Conservation (phyloP, 163 green algal species). For the Scenedesmus sp. region DNA sequence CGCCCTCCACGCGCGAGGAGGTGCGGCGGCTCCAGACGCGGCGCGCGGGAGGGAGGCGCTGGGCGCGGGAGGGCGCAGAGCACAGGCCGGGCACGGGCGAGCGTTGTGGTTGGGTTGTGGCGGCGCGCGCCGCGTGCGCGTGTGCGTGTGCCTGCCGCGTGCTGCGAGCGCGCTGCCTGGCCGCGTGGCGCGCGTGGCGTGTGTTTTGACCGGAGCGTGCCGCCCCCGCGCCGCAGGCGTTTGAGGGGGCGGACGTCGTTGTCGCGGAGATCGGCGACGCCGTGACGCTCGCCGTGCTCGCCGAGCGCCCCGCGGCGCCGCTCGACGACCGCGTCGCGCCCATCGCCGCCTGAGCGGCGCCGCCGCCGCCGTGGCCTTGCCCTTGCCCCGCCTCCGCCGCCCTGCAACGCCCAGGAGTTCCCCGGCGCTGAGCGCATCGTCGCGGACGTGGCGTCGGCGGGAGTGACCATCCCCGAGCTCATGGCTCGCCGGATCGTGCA, state of each 20-base stretch:
- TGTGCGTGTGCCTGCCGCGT: background rate
- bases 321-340: conserved; percentile 10
- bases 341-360: too few species aligned
- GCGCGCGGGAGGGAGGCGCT: too few species aligned
- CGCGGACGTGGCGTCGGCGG: conserved; percentile 20
- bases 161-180: background rate
- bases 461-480: conserved; percentile 55
- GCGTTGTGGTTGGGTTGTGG: too few species aligned
- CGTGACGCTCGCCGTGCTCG: background rate
- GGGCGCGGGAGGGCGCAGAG: too few species aligned
- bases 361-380: background rate
- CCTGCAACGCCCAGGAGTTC: conserved; percentile 64
- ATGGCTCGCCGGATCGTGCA: conserved; percentile 53
- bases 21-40: too few species aligned
- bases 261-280: conserved; percentile 11
- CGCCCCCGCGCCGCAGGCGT: conserved; percentile 6
- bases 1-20: conserved; percentile 65
- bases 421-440: conserved; percentile 69
- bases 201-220: too few species aligned
- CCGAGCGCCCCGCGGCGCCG: conserved; percentile 2
- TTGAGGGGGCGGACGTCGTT: conserved; percentile 26
- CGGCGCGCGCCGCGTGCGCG: background rate
- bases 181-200: background rate
- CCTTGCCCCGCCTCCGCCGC: background rate
- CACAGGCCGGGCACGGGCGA: too few species aligned